Evolutionary conservation across 768 basidiomycete genomes (phyloP), one percentile per base, ranked within the genome.

Genomic region (Pleurotus giganteus): DNA sequence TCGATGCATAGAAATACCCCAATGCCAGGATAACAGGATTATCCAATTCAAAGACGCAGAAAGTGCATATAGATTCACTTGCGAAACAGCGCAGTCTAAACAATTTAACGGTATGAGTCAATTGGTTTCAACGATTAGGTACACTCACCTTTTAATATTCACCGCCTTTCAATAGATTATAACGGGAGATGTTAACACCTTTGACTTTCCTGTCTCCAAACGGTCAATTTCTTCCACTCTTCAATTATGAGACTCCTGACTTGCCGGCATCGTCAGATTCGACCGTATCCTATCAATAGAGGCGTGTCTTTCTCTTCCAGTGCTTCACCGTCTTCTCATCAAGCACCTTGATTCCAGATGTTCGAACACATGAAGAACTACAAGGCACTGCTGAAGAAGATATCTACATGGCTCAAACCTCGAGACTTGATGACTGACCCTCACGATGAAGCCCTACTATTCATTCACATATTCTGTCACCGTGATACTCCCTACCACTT

Each of bases 281-380:
- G 85, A 88, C 61, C 77, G 85, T 54, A 83, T 88, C 50, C 62
- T 89, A 12, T 85, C 83, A 2, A 86, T 89, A 47, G 87, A 88
- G 68, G 86, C 83, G 57, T 36, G 7, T 17, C 5, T 13, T 50
- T 13, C 15, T 44, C 44, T 8, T 47, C 11, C 51, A 27, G 34
- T 47, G 24, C 17, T 8, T 51, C 31, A 11, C 41, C 26, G 34
- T 29, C 17, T 19, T 37, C 17, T 24, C 29, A 15, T 21, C 47
- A 7, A 52, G 15, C 36, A 49, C 42, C 13, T 19, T 34, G 11
- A 12, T 15, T 47, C 15, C 50, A 83, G 81, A 85, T 86, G 83
- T 85, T 87, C 59, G 85, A 88, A 62, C 86, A 88, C 65, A 86
- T 88, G 85, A 87, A 88, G 69, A 86, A 86, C 63, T 88, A 88